Evolutionary conservation across 208 protist genomes (phyloP).

Genomic region (Wallacemonas collosoma): DNA sequence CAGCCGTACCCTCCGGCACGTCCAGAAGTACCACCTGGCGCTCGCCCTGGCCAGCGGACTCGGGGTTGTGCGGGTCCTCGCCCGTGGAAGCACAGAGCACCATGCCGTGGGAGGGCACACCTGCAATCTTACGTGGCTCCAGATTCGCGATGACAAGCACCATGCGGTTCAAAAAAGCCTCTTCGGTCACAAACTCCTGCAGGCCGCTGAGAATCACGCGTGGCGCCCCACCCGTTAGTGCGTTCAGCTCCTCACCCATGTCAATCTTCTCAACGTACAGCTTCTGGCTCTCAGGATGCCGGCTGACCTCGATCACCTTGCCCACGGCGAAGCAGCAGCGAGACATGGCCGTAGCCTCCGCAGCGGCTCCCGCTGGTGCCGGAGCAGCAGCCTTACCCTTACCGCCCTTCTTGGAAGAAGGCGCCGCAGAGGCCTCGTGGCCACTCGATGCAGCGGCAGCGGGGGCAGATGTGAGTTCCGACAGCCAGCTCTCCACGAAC

Average conservation of each 20-base stretch:
- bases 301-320: conserved; percentile 82
- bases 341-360: conserved; percentile 71
- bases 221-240: conserved; percentile 54
- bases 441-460: conserved; percentile 18
- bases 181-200: conserved; percentile 81
- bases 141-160: conserved; percentile 94
- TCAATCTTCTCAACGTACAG: conserved; percentile 95
- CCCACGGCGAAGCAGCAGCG: conserved; percentile 86
- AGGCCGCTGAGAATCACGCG: conserved; percentile 93
- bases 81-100: conserved; percentile 88
- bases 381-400: conserved; percentile 21
- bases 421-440: conserved; percentile 20
- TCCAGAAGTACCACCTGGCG: conserved; percentile 82
- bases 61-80: conserved; percentile 48
- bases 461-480: conserved; percentile 48
- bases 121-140: conserved; percentile 93
- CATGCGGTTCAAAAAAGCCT: conserved; percentile 80
- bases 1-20: conserved; percentile 78
- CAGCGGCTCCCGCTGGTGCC: conserved; percentile 10
- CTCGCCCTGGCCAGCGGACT: conserved; percentile 40
- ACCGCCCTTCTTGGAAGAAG: conserved; percentile 24
- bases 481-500: conserved; percentile 79
- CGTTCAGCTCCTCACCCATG: conserved; percentile 82
- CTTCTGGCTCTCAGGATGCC: conserved; percentile 89
- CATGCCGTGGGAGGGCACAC: conserved; percentile 92